These are phyloP conservation scores for Mycena maculata DNA, from an alignment of 768 basidiomycete species.

Conservation along the genomic window DNA sequence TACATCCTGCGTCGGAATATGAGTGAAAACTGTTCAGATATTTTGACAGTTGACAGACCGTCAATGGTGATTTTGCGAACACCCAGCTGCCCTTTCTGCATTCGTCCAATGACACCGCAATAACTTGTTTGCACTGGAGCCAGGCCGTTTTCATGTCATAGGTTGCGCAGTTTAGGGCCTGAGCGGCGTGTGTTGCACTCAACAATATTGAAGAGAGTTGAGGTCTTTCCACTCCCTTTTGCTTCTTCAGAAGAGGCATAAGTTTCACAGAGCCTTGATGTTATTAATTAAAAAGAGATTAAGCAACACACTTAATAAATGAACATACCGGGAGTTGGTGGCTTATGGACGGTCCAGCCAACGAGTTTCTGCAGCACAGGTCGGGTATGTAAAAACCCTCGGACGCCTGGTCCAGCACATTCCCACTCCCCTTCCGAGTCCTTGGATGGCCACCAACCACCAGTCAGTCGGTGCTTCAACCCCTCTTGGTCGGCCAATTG, in stretches of 20 bases:
- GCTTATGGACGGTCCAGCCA: slow-evolving; percentile 12
- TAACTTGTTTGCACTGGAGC: not conserved
- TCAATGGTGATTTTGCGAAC: slow-evolving; percentile 11
- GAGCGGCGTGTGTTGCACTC: not conserved
- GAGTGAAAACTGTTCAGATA: not conserved
- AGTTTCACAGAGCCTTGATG: not conserved
- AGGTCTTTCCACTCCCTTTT: not conserved
- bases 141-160: slow-evolving; percentile 5
- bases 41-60: not conserved
- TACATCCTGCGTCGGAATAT: not conserved
- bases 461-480: slow-evolving; percentile 18
- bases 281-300: not conserved
- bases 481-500: slow-evolving; percentile 22
- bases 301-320: not conserved
- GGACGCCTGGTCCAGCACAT: slow-evolving; percentile 12
- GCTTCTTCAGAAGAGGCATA: not conserved
- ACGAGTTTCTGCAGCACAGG: slow-evolving; percentile 18
- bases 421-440: slow-evolving; percentile 3
- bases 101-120: slow-evolving; percentile 7
- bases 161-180: not conserved
- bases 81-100: slow-evolving; percentile 6
- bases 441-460: slow-evolving; percentile 15
- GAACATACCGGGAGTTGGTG: not conserved
- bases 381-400: slow-evolving; percentile 2
- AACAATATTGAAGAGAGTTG: not conserved